Evolutionary conservation across 495 filamentous ascomycete genomes (phyloP), one percentile per base, ranked within the genome.

Genomic region (Apiosordaria backusii): DNA sequence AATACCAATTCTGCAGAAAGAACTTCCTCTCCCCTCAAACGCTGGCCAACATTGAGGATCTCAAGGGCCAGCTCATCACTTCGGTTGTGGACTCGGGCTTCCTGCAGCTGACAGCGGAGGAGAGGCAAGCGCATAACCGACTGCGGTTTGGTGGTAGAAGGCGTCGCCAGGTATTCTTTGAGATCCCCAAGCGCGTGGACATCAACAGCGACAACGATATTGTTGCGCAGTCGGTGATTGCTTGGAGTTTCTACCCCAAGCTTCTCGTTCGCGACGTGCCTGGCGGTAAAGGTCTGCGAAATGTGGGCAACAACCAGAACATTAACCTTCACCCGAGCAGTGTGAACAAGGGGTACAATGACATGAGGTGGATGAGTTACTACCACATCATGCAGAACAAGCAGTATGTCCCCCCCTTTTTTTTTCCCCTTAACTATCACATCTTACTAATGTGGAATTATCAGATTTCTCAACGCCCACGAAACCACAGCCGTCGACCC

Each of bases 341-440:
- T 0, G 90, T 98, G 59, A 97, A 96, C 75, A 91, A 93, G 74
- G 35, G 35, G 21, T 79, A 83, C 22, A 82, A 86, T 16, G 81
- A 85, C 19, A 74, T 90, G n/a, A 86, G 86, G 71, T 97, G 90
- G 88, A 76, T 98, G 55, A 92, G 90, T 0, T 99, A 94, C 75
- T 97, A 99, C 75, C 88, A 94, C 68, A 96, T 97, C 66, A 96
- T 97, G 93, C 92, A 97, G 77, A 89, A 89, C 24, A 95, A 90
- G 70, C 83, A 86, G 81, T 89, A 83, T 69, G 83, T 75, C 53
- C 21, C 16, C 25, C 27, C 60, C 61, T 4, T 15, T 1, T 9
- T 6, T 5, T 53, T 22, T 3, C 62, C 15, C 9, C 25, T 52
- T 23, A 19, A 61, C 40, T 50, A 25, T 19, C 63, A 60, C 21